A percentile compares a stretch with the other conserved stretches of the same genome.
phyloP scores from a whole-genome alignment of 1,284 basidiomycete genomes.

The Cutaneotrichosporon mucoides region DNA sequence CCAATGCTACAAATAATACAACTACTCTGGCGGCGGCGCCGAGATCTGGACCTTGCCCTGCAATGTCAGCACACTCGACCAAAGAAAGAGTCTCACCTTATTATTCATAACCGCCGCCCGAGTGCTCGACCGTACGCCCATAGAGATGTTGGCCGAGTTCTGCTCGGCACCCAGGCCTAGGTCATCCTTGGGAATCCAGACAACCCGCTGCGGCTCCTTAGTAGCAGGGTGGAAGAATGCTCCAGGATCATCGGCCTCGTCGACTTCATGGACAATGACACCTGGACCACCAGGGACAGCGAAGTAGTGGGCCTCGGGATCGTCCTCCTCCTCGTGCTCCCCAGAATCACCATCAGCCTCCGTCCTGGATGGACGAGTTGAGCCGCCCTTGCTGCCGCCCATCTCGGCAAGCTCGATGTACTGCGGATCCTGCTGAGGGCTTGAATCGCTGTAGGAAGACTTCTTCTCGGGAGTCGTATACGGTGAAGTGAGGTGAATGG shows the following conservation, averaged over 20 bases:
- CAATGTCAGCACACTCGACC: not conserved
- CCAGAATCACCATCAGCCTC: not conserved
- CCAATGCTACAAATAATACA: not conserved
- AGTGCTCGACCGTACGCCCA: slow-evolving; percentile 59
- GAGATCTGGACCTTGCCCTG: slow-evolving; percentile 8
- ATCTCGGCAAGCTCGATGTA: slow-evolving; percentile 10
- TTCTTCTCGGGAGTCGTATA: not conserved
- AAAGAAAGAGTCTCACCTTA: slow-evolving; percentile 41
- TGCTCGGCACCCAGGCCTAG: slow-evolving; percentile 65
- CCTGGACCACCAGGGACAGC: slow-evolving; percentile 44
- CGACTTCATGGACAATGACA: slow-evolving; percentile 14
- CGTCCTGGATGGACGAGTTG: not conserved
- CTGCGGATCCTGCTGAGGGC: too few relatives aligned
- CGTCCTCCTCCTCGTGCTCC: slow-evolving; percentile 3
- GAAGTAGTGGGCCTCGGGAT: slow-evolving; percentile 32
- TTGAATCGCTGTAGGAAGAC: slow-evolving; percentile 21
- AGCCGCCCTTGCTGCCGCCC: not conserved
- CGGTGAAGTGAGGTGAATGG: too few relatives aligned
- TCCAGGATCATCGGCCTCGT: slow-evolving; percentile 35
- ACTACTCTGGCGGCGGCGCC: slow-evolving; percentile 4
- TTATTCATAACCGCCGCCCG: slow-evolving; percentile 61
- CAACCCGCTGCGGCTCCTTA: slow-evolving; percentile 63
- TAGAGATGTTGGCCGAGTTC: slow-evolving; percentile 56
- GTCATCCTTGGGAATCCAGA: slow-evolving; percentile 76
- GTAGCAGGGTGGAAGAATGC: slow-evolving; percentile 76